phyloP scores from a whole-genome alignment of 345 rosid species.

The Gossypium rotundifolium region DNA sequence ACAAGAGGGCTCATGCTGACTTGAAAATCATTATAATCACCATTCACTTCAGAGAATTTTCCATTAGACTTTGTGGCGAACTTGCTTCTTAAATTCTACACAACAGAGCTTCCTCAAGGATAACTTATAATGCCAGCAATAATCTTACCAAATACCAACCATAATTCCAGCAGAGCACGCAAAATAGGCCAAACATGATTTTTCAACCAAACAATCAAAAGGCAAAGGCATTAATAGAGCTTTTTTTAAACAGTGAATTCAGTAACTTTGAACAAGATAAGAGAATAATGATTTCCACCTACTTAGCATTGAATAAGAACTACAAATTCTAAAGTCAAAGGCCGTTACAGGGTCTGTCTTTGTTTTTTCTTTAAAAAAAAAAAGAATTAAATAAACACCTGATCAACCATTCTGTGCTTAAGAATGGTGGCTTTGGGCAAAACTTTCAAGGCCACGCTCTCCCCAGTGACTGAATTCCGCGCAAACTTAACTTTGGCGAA shows the following conservation, averaged over 20 bases:
- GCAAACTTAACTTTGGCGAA: conserved; percentile 97
- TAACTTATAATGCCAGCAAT: not conserved
- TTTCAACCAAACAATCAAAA: not conserved
- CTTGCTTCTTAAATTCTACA: not conserved
- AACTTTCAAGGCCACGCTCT: conserved; percentile 73
- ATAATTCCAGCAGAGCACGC: not conserved
- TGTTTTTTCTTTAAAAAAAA: no score
- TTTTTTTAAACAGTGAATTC: not conserved
- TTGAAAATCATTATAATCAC: not conserved
- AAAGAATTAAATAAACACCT: conserved; percentile 34
- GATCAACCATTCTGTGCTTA: conserved; percentile 82
- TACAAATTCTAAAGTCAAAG: not conserved
- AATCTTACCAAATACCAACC: not conserved
- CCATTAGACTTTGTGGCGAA: not conserved
- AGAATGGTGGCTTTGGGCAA: conserved; percentile 77
- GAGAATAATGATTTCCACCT: not conserved
- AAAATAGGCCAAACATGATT: not conserved
- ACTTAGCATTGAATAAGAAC: not conserved
- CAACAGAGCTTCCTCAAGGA: not conserved
- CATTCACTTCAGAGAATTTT: not conserved
- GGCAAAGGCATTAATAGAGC: not conserved
- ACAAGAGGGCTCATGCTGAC: not conserved
- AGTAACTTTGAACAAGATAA: not conserved
- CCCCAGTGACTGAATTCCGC: conserved; percentile 58
- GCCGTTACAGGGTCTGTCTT: not conserved